These are phyloP conservation scores for Radiomyces spectabilis DNA, from an alignment of 192 early-diverging fungal genomes.

Conservation along the genomic window DNA sequence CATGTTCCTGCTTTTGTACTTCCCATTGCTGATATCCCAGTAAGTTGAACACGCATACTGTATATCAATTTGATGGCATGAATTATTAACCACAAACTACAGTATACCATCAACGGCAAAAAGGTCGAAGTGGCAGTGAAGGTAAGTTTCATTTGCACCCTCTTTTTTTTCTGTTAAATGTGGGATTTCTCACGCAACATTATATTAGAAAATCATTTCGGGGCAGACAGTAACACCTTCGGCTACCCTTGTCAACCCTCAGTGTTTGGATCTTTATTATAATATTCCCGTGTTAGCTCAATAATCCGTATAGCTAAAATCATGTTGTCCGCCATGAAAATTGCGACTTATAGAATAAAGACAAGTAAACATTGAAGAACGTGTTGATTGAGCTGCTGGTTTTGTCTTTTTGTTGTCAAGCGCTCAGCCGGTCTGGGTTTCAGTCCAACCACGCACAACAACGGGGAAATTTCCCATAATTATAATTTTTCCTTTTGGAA, in stretches of 20 bases:
- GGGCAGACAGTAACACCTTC: constrained; percentile 76
- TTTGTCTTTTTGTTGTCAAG: no score
- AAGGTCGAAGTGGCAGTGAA: constrained; percentile 98
- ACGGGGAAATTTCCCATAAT: no score
- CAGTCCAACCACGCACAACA: no score
- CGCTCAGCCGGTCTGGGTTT: no score
- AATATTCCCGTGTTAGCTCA: constrained; percentile 53
- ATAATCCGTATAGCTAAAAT: not conserved
- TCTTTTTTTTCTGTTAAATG: constrained; percentile 29
- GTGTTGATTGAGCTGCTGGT: no score
- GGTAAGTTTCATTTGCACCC: constrained; percentile 12
- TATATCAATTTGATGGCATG: not conserved
- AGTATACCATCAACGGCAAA: constrained; percentile 93
- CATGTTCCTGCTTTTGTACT: constrained; percentile 90
- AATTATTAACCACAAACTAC: not conserved
- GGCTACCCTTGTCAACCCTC: constrained; percentile 83
- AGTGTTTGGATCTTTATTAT: constrained; percentile 78
- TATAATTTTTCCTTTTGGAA: no score
- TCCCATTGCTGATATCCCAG: constrained; percentile 75
- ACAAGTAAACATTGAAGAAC: no score
- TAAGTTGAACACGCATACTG: constrained; percentile 26
- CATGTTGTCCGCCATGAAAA: no score
- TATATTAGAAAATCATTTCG: constrained; percentile 52
- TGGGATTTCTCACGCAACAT: no score
- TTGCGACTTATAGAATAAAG: no score